Evolutionary conservation across 129 eudicot genomes (phyloP).

Genomic region (Flaveria ramosissima): DNA sequence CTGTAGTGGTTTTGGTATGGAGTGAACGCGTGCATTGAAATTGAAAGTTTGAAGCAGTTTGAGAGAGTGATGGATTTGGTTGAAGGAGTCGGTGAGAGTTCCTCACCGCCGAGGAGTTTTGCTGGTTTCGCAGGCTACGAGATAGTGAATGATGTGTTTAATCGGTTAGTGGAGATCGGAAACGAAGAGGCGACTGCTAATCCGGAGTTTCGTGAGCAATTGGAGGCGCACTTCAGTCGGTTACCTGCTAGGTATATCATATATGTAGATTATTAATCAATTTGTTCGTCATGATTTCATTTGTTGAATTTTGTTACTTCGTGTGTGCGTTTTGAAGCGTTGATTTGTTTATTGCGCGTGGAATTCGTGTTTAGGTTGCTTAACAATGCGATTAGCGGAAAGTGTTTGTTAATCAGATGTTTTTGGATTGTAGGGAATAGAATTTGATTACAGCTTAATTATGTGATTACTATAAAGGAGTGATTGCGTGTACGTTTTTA

Average conservation of each 20-base stretch:
- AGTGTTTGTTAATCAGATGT: constrained; percentile 21
- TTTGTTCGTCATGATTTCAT: background rate
- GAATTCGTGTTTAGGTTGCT: constrained; percentile 31
- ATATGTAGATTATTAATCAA: background rate
- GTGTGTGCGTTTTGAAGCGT: constrained; percentile 12
- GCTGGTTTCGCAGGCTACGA: constrained; percentile 48
- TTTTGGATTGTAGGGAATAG: constrained; percentile 31
- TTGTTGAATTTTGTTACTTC: background rate
- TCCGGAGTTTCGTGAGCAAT: constrained; percentile 61
- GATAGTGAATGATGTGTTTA: constrained; percentile 67
- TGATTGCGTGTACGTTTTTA: constrained; percentile 32
- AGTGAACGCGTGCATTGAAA: constrained; percentile 13
- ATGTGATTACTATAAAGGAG: constrained; percentile 20
- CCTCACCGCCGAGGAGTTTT: constrained; percentile 73
- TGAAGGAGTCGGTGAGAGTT: constrained; percentile 91
- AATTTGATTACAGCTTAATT: constrained; percentile 19
- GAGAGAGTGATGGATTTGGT: constrained; percentile 63
- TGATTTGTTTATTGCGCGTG: constrained; percentile 13
- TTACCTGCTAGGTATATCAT: constrained; percentile 67
- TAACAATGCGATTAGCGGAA: constrained; percentile 35
- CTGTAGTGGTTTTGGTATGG: background rate
- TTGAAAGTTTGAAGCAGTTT: background rate
- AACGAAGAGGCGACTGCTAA: constrained; percentile 53
- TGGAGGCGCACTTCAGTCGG: constrained; percentile 81
- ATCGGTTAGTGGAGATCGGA: constrained; percentile 58